Evolutionary conservation across 2,329 filamentous ascomycete species (phyloP).

Genomic region (Cercospora sp.): DNA sequence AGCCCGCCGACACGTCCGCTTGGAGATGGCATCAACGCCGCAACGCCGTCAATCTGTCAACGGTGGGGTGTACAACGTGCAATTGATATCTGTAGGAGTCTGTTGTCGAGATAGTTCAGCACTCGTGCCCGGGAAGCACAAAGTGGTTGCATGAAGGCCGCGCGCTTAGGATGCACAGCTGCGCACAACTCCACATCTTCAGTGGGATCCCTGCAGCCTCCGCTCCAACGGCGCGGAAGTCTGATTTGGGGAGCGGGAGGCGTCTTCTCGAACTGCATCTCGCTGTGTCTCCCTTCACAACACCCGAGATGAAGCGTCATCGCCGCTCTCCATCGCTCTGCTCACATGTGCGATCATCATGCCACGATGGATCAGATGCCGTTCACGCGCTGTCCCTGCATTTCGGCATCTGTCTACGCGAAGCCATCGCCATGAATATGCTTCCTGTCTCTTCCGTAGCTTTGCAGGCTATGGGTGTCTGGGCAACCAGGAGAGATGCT

Average conservation of each 20-base stretch:
- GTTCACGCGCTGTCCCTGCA: constrained; percentile 2
- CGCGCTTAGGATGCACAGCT: neutral
- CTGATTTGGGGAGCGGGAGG: neutral
- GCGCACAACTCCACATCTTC: neutral
- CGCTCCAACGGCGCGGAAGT: neutral
- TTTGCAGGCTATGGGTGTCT: neutral
- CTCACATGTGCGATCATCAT: neutral
- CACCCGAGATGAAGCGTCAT: constrained; percentile 9
- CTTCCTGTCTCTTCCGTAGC: neutral
- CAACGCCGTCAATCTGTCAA: neutral
- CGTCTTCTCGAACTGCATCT: neutral
- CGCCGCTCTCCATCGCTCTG: neutral
- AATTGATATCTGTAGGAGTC: neutral
- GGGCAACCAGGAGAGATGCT: neutral
- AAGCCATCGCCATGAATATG: neutral
- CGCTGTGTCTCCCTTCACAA: constrained; percentile 3
- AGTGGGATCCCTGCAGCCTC: neutral
- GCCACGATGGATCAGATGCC: neutral
- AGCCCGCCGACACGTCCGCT: neutral
- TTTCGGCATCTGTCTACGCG: neutral
- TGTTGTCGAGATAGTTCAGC: neutral
- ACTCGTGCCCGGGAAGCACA: neutral
- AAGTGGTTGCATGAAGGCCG: neutral
- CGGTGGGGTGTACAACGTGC: neutral
- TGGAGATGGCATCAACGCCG: neutral